A percentile compares a stretch with the other conserved stretches of the same genome.
Evolutionary conservation across 2,329 filamentous ascomycete genomes (phyloP).

Genomic region (Verticillium nubilum): DNA sequence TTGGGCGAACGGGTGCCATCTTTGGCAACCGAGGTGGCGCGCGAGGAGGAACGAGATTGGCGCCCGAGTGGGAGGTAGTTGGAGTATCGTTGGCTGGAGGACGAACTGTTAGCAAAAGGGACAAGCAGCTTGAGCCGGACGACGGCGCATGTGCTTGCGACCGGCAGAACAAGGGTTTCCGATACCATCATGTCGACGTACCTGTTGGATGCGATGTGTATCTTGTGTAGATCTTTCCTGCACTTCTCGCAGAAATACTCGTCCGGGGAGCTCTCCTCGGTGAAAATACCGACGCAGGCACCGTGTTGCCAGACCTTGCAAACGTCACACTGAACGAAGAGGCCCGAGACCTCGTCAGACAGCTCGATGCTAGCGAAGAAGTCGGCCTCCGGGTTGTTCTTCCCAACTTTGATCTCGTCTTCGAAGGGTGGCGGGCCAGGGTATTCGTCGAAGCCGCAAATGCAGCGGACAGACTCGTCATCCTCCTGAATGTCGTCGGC

Average conservation of each 20-base stretch:
- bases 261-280: constrained; percentile 85
- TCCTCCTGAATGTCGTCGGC: constrained; percentile 72
- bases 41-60: constrained; percentile 49
- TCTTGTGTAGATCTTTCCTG: constrained; percentile 83
- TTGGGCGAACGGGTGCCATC: constrained; percentile 51
- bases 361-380: constrained; percentile 56
- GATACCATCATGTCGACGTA: constrained; percentile 41
- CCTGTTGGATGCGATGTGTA: constrained; percentile 78
- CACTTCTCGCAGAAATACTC: constrained; percentile 98
- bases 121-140: neutral
- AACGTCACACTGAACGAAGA: constrained; percentile 96
- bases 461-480: constrained; percentile 91
- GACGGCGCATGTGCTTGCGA: neutral
- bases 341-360: constrained; percentile 81
- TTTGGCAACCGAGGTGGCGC: constrained; percentile 62
- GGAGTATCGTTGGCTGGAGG: constrained; percentile 56
- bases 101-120: constrained; percentile 1
- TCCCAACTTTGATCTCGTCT: constrained; percentile 45
- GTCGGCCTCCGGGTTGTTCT: constrained; percentile 52
- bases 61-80: constrained; percentile 58
- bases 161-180: constrained; percentile 4
- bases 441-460: constrained; percentile 93
- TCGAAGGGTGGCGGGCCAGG: constrained; percentile 71
- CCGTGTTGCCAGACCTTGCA: constrained; percentile 99
- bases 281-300: constrained; percentile 94